phyloP scores from a whole-genome alignment of 805 yeast species.

The Wickerhamiella slavikovae region DNA sequence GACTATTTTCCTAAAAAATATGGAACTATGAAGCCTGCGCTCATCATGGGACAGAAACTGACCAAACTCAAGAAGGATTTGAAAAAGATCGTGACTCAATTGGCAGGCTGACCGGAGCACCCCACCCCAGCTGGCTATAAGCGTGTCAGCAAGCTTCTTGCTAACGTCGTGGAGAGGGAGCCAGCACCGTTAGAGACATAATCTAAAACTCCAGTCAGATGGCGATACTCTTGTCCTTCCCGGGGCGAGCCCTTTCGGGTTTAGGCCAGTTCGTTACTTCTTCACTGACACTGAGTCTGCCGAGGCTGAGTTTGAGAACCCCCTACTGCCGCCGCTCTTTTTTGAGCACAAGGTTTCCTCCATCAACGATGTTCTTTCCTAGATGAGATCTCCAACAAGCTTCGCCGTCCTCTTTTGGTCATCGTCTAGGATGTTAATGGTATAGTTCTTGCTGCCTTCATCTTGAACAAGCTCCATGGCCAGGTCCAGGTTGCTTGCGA shows the following conservation, averaged over 20 bases:
- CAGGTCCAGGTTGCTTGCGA: slow-evolving; percentile 94
- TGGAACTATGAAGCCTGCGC: too few species aligned
- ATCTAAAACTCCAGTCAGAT: slow-evolving; percentile 89
- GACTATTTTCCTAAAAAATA: too few species aligned
- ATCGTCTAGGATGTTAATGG: slow-evolving; percentile 94
- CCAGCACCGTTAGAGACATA: slow-evolving; percentile 91
- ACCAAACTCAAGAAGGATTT: too few species aligned
- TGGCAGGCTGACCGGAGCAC: too few species aligned
- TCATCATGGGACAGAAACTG: too few species aligned
- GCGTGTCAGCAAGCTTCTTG: slow-evolving; percentile 78
- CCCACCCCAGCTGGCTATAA: too few species aligned
- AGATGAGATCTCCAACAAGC: slow-evolving; percentile 79
- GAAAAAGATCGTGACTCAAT: too few species aligned
- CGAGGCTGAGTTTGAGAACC: slow-evolving; percentile 89
- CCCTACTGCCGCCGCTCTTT: slow-evolving; percentile 58
- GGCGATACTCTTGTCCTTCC: slow-evolving; percentile 93
- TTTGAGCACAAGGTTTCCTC: slow-evolving; percentile 85
- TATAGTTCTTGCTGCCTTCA: slow-evolving; percentile 96
- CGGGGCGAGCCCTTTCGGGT: slow-evolving; percentile 96
- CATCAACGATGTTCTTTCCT: slow-evolving; percentile 79
- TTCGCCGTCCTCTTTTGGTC: slow-evolving; percentile 80
- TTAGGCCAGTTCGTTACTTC: slow-evolving; percentile 93
- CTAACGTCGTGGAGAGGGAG: slow-evolving; percentile 98
- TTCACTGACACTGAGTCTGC: slow-evolving; percentile 81
- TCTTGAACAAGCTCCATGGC: slow-evolving; percentile 90